Evolutionary conservation across 2,329 filamentous ascomycete genomes (phyloP).

Genomic region (Diplodia corticola): DNA sequence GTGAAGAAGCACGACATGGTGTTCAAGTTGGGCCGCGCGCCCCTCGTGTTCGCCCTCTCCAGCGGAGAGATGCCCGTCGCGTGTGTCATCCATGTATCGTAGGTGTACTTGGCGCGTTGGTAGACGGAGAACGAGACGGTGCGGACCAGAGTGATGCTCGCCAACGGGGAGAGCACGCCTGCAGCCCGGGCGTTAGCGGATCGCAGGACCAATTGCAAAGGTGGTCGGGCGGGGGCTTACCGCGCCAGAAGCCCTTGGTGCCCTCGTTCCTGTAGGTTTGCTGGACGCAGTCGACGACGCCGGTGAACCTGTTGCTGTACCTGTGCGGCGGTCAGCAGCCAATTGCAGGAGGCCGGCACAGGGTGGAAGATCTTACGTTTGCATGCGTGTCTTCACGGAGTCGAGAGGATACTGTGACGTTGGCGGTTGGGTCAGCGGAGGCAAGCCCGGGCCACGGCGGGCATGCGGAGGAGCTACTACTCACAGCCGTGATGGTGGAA

Average conservation of each 20-base stretch:
- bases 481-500: constrained; percentile 71
- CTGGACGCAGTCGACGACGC: constrained; percentile 70
- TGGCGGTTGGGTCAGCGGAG: constrained; percentile 28
- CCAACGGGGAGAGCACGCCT: constrained; percentile 79
- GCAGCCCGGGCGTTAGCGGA: neutral
- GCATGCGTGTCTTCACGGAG: constrained; percentile 87
- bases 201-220: constrained; percentile 21
- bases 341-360: neutral
- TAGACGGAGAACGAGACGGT: constrained; percentile 81
- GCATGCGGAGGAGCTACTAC: constrained; percentile 27
- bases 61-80: constrained; percentile 69
- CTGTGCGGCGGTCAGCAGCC: constrained; percentile 26
- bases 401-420: constrained; percentile 72
- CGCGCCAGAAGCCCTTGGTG: constrained; percentile 53
- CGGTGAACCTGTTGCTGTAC: constrained; percentile 66
- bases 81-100: constrained; percentile 68
- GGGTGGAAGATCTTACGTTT: constrained; percentile 54
- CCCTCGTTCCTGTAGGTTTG: constrained; percentile 67
- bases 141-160: constrained; percentile 73
- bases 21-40: constrained; percentile 70
- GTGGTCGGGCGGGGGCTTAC: constrained; percentile 43
- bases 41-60: constrained; percentile 67
- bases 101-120: constrained; percentile 71
- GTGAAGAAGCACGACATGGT: constrained; percentile 75
- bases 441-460: neutral